Percentiles rank a stretch among this genome's conserved stretches.
These are phyloP conservation scores for Cercospora sp. DNA, from an alignment of 2,329 filamentous ascomycete species.

Conservation along the genomic window DNA sequence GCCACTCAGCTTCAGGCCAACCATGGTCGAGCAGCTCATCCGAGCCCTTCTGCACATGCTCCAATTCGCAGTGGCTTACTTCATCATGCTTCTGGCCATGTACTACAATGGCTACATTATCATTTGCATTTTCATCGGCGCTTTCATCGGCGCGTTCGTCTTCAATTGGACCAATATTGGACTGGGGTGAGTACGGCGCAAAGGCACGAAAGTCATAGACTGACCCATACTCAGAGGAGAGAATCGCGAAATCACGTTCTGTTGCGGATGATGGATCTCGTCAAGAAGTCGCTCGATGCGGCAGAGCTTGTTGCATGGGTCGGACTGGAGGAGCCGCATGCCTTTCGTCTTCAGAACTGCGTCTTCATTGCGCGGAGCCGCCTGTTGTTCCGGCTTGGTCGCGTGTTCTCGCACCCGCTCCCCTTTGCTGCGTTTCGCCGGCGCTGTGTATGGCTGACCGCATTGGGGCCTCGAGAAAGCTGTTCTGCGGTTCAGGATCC, in stretches of 20 bases:
- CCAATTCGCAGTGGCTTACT: constrained; percentile 74
- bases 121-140: constrained; percentile 76
- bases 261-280: constrained; percentile 26
- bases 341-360: neutral
- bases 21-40: constrained; percentile 63
- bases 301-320: neutral
- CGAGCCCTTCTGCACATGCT: constrained; percentile 68
- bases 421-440: neutral
- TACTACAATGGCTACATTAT: constrained; percentile 73
- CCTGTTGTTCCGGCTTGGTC: neutral
- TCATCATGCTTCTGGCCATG: constrained; percentile 70
- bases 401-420: neutral
- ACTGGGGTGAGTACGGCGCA: constrained; percentile 6
- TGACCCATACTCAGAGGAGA: constrained; percentile 21
- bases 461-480: neutral
- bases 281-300: neutral
- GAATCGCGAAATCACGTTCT: constrained; percentile 30
- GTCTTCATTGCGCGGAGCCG: neutral
- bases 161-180: constrained; percentile 21
- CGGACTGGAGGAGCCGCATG: neutral
- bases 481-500: neutral
- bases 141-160: constrained; percentile 67
- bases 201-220: neutral
- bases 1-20: constrained; percentile 51
- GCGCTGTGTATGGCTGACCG: neutral